Conservation (phyloP, 2,329 filamentous ascomycete genomes). For the Alternaria gaisen region DNA sequence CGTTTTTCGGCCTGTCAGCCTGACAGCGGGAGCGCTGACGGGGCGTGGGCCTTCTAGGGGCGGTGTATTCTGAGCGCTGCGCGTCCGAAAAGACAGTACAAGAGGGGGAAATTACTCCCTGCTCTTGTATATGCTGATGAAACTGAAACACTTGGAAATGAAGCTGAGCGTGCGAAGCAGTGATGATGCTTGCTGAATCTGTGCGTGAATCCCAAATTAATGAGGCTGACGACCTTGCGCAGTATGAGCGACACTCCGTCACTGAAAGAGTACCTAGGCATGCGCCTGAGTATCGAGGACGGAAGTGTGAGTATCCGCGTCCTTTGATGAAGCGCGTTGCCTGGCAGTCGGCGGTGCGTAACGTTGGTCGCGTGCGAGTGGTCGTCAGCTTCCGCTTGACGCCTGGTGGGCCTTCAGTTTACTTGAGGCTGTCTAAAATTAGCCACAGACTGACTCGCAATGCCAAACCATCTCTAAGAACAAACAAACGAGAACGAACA, state of each 20-base stretch:
- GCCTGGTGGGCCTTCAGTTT: slow-evolving; percentile 21
- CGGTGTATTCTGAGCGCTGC: slow-evolving; percentile 1
- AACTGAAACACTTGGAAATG: slow-evolving; percentile 3
- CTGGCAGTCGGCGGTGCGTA: slow-evolving; percentile 1
- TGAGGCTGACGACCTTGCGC: not conserved
- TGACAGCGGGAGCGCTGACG: slow-evolving; percentile 23
- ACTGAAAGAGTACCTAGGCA: not conserved
- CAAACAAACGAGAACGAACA: slow-evolving; percentile 5
- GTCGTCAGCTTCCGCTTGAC: slow-evolving; percentile 12
- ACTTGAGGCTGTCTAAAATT: slow-evolving; percentile 19
- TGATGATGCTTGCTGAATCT: slow-evolving; percentile 2
- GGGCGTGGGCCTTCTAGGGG: slow-evolving; percentile 18
- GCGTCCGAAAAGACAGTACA: not conserved
- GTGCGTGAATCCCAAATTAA: not conserved
- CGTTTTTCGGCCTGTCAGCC: slow-evolving; percentile 19
- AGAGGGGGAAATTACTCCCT: not conserved
- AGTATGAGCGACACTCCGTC: not conserved
- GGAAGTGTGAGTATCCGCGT: slow-evolving; percentile 12
- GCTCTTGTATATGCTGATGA: slow-evolving; percentile 6
- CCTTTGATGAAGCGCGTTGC: not conserved
- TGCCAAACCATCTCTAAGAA: slow-evolving; percentile 1
- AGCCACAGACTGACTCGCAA: slow-evolving; percentile 6
- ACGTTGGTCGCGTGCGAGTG: slow-evolving; percentile 7
- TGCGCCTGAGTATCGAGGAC: slow-evolving; percentile 6
- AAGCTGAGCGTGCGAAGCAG: not conserved